phyloP scores from a whole-genome alignment of 108 stramenopile genomes.

The Seminavis robusta region DNA sequence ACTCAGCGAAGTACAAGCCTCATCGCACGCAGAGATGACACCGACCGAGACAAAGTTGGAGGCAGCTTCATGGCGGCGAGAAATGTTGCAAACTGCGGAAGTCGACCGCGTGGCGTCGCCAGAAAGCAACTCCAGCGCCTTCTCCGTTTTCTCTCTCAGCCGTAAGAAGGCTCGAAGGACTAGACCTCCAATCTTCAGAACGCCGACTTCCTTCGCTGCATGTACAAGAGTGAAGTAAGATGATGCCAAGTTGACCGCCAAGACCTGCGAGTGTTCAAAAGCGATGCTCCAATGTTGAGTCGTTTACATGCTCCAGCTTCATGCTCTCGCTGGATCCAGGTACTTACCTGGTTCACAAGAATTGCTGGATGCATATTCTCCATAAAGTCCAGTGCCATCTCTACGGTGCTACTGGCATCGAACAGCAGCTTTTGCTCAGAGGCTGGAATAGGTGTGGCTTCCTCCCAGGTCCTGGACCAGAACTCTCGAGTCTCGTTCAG shows the following conservation, averaged over 20 bases:
- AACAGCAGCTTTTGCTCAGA: conserved; percentile 79
- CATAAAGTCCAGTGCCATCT: conserved; percentile 73
- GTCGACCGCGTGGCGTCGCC: conserved; percentile 35
- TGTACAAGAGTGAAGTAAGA: conserved; percentile 64
- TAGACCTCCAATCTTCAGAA: conserved; percentile 36
- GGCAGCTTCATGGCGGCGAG: neutral
- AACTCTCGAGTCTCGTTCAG: conserved; percentile 68
- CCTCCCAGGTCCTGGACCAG: conserved; percentile 79
- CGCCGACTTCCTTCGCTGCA: conserved; percentile 50
- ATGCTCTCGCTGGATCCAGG: no score
- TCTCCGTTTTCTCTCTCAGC: conserved; percentile 43
- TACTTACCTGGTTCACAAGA: conserved; percentile 74
- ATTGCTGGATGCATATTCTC: conserved; percentile 84
- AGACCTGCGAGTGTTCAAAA: no score
- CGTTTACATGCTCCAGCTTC: no score
- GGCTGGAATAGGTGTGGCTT: conserved; percentile 58
- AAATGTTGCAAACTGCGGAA: conserved; percentile 2
- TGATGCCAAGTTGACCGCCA: conserved; percentile 71
- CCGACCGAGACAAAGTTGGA: conserved; percentile 40
- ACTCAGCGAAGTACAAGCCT: conserved; percentile 63
- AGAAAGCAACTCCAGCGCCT: conserved; percentile 59
- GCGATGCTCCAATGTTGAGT: no score
- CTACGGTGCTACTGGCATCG: conserved; percentile 64
- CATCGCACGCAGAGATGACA: conserved; percentile 71
- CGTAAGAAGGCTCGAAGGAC: conserved; percentile 37